Percentiles rank a stretch among this genome's conserved stretches.
phyloP scores from a whole-genome alignment of 352 stramenopile genomes.

The Peronospora belbahrii region DNA sequence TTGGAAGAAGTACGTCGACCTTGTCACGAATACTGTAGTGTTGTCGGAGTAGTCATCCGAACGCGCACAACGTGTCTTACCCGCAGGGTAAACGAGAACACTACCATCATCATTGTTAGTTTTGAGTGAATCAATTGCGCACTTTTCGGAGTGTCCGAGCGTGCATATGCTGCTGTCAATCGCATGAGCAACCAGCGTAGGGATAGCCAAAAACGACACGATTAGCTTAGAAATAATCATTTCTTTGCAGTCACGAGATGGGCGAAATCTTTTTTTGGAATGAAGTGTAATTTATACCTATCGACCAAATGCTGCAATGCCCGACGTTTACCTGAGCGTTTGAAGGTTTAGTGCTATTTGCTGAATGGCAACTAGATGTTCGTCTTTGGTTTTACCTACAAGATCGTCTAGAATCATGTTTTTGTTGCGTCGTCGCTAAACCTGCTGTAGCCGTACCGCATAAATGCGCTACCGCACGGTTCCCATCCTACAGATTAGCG shows the following conservation, averaged over 20 bases:
- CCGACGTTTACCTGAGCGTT: no score
- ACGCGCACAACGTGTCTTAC: slow-evolving; percentile 35
- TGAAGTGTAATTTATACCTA: no score
- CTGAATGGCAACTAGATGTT: no score
- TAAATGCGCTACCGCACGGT: no score
- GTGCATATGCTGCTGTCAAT: slow-evolving; percentile 9
- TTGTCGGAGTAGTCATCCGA: slow-evolving; percentile 28
- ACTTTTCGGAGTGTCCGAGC: slow-evolving; percentile 18
- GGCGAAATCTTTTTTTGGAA: no score
- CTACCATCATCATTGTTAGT: slow-evolving; percentile 19
- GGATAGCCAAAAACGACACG: slow-evolving; percentile 5
- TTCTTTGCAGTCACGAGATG: neutral
- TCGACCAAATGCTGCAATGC: no score
- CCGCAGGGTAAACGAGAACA: slow-evolving; percentile 34
- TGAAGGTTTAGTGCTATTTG: no score
- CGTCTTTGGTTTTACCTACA: no score
- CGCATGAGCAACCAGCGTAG: neutral
- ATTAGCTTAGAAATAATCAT: slow-evolving; percentile 10
- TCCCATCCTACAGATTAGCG: no score
- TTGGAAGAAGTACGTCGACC: slow-evolving; percentile 46
- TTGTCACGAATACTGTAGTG: slow-evolving; percentile 23
- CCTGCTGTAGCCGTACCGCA: no score
- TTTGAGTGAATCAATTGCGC: slow-evolving; percentile 20
- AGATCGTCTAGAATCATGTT: no score
- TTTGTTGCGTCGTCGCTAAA: no score